Evolutionary conservation across 1,139 yeast genomes (phyloP).

Genomic region (Sugiyamaella sp.): DNA sequence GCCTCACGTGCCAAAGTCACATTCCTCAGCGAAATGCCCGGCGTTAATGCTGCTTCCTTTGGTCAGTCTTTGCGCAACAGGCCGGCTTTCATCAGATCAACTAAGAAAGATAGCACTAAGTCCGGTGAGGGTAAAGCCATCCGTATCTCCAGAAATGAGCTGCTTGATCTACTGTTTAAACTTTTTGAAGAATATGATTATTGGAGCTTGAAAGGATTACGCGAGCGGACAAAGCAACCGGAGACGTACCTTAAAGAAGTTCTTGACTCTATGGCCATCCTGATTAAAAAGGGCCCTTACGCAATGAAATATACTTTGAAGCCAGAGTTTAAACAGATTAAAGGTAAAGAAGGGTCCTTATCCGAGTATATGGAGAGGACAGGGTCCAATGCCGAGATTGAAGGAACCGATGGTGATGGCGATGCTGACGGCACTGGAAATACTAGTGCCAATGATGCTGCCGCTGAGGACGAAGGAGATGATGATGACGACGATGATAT

Average conservation of each 20-base stretch:
- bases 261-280: constrained; percentile 82
- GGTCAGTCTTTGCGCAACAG: constrained; percentile 69
- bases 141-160: constrained; percentile 90
- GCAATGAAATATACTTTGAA: constrained; percentile 88
- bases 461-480: constrained; percentile 31
- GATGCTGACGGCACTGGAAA: background rate
- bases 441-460: constrained; percentile 22
- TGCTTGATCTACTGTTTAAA: constrained; percentile 83
- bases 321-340: constrained; percentile 71
- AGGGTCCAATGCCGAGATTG: constrained; percentile 3
- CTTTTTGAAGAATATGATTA: constrained; percentile 94
- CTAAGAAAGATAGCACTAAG: constrained; percentile 43
- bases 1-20: constrained; percentile 73
- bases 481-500: constrained; percentile 42
- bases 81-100: constrained; percentile 40
- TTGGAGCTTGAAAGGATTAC: constrained; percentile 93
- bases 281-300: constrained; percentile 94
- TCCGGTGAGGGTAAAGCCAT: constrained; percentile 83
- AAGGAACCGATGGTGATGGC: background rate
- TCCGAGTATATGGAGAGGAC: constrained; percentile 34
- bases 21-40: constrained; percentile 79
- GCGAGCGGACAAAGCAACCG: constrained; percentile 95
- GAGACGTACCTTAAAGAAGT: constrained; percentile 91
- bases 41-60: constrained; percentile 75
- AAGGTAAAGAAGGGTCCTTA: constrained; percentile 48